phyloP scores from a whole-genome alignment of 768 basidiomycete genomes.

The Rhizopogon vesiculosus region DNA sequence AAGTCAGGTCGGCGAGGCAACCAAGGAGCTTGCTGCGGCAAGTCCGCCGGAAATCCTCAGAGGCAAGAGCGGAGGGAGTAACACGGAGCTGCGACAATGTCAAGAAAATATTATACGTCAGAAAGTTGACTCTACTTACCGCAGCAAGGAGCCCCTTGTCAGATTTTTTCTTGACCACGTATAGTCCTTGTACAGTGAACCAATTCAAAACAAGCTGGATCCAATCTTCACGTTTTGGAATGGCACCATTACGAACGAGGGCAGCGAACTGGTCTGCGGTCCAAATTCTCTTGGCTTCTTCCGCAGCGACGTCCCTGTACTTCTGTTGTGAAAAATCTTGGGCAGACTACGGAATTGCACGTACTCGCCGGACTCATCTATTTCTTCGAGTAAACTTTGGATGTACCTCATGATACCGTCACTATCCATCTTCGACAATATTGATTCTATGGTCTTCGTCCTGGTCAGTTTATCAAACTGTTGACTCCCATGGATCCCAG shows the following conservation, averaged over 20 bases:
- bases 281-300: slow-evolving; percentile 69
- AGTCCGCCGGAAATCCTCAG: slow-evolving; percentile 61
- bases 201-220: slow-evolving; percentile 74
- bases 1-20: slow-evolving; percentile 70
- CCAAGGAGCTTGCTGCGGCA: slow-evolving; percentile 70
- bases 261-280: slow-evolving; percentile 79
- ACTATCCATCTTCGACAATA: slow-evolving; percentile 68
- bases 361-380: slow-evolving; percentile 46
- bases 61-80: slow-evolving; percentile 62
- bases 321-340: not conserved
- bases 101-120: not conserved
- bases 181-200: slow-evolving; percentile 78
- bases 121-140: slow-evolving; percentile 39
- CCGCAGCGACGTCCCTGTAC: slow-evolving; percentile 38
- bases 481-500: slow-evolving; percentile 75
- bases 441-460: slow-evolving; percentile 87
- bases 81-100: slow-evolving; percentile 46
- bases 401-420: slow-evolving; percentile 79
- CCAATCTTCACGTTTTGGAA: slow-evolving; percentile 81
- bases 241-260: slow-evolving; percentile 71
- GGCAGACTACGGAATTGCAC: slow-evolving; percentile 9
- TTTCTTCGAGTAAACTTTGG: slow-evolving; percentile 58
- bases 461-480: slow-evolving; percentile 91
- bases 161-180: slow-evolving; percentile 67
- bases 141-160: slow-evolving; percentile 54